phyloP scores from a whole-genome alignment of 768 basidiomycete species.

The Tephrocybe sp. region DNA sequence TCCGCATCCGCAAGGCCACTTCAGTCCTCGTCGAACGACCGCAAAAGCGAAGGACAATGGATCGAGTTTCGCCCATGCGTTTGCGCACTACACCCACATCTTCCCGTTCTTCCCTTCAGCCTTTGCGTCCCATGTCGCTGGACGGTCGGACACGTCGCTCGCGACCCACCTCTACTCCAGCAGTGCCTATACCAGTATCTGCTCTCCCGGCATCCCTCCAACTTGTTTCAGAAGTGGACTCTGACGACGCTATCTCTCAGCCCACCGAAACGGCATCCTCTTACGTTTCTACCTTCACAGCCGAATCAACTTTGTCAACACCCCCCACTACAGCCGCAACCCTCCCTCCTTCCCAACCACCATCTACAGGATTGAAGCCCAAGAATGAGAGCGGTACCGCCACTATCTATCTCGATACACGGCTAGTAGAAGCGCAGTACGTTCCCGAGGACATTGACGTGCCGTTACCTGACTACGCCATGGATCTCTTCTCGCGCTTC shows the following conservation, averaged over 20 bases:
- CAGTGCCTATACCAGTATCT: neutral
- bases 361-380: neutral
- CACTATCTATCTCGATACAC: slow-evolving; percentile 13
- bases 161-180: neutral
- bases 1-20: slow-evolving; percentile 26
- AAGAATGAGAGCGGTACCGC: slow-evolving; percentile 15
- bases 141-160: slow-evolving; percentile 12
- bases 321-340: slow-evolving; percentile 7
- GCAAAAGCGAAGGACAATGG: slow-evolving; percentile 32
- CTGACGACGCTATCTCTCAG: slow-evolving; percentile 6
- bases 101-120: slow-evolving; percentile 9
- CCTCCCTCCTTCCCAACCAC: neutral
- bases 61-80: slow-evolving; percentile 31
- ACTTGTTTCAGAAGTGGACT: slow-evolving; percentile 8
- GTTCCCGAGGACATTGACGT: slow-evolving; percentile 9
- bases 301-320: slow-evolving; percentile 7
- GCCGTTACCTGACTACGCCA: slow-evolving; percentile 19
- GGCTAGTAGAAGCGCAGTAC: slow-evolving; percentile 1
- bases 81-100: slow-evolving; percentile 26
- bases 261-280: slow-evolving; percentile 5
- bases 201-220: neutral
- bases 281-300: slow-evolving; percentile 1
- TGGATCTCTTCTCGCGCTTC: slow-evolving; percentile 20
- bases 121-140: slow-evolving; percentile 14
- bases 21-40: slow-evolving; percentile 24